Percentiles rank a stretch among this genome's conserved stretches.
Conservation (phyloP, 352 stramenopile species). For the Globisporangium polare region DNA sequence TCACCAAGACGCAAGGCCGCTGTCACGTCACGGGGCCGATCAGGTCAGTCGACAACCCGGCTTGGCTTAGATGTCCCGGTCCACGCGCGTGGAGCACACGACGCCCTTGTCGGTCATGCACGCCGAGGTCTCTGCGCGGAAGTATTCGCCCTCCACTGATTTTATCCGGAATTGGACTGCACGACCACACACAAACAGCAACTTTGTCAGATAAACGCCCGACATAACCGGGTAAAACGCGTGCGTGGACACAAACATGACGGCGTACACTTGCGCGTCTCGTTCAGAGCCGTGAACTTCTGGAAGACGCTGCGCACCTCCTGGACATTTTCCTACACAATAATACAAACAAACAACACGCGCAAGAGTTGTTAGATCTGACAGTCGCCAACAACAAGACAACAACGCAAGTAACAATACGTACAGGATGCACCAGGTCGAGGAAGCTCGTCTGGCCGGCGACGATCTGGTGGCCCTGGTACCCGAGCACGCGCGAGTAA, state of each 20-base stretch:
- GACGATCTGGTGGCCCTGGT: constrained; percentile 74
- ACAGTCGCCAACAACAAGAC: not conserved
- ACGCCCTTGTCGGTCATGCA: constrained; percentile 69
- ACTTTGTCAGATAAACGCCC: not conserved
- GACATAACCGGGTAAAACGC: not conserved
- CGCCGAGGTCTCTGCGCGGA: constrained; percentile 66
- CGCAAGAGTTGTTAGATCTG: constrained; percentile 4
- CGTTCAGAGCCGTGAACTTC: constrained; percentile 57
- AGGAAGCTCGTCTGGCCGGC: constrained; percentile 75
- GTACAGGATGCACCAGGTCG: constrained; percentile 78
- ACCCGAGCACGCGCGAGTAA: constrained; percentile 72
- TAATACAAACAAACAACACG: not conserved
- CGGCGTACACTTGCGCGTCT: constrained; percentile 65
- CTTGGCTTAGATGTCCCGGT: constrained; percentile 42
- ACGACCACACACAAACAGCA: constrained; percentile 1
- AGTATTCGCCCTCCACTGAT: constrained; percentile 69
- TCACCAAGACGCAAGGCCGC: no score
- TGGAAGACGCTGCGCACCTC: constrained; percentile 64
- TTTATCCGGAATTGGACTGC: constrained; percentile 85
- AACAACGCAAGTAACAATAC: constrained; percentile 14
- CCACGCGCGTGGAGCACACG: constrained; percentile 77
- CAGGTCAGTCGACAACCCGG: not conserved
- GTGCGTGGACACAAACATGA: not conserved
- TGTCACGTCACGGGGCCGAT: not conserved
- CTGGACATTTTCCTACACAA: constrained; percentile 41